Percentiles rank a stretch among this genome's conserved stretches.
Conservation (phyloP, 2,329 filamentous ascomycete genomes). For the Colletotrichum sansevieriae region DNA sequence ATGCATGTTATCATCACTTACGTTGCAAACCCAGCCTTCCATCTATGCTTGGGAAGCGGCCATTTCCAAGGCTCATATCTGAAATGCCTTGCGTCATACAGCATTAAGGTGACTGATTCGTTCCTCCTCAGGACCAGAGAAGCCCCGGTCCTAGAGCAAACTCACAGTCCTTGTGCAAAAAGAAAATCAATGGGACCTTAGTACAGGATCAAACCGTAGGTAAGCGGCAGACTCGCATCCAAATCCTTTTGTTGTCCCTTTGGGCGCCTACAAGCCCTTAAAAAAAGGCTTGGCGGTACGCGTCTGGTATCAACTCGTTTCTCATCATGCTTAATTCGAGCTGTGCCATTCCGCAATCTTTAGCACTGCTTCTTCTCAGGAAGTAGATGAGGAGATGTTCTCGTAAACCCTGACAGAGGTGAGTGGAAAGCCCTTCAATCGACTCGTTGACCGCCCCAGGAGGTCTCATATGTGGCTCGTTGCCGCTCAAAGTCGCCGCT, state of each 20-base stretch:
- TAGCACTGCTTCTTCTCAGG: neutral
- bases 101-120: neutral
- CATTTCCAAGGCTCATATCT: constrained; percentile 8
- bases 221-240: neutral
- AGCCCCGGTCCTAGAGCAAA: neutral
- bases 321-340: constrained; percentile 11
- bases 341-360: neutral
- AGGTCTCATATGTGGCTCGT: neutral
- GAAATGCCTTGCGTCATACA: neutral
- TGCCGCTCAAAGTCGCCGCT: neutral
- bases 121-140: neutral
- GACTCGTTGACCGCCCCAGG: no score
- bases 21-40: constrained; percentile 20
- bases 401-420: constrained; percentile 15
- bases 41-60: neutral
- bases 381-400: neutral
- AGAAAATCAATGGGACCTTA: constrained; percentile 7
- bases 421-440: neutral
- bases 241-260: neutral
- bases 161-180: constrained; percentile 7
- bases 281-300: neutral
- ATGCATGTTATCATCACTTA: constrained; percentile 34
- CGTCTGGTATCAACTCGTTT: constrained; percentile 9
- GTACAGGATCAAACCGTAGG: neutral
- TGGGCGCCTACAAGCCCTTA: constrained; percentile 6